Base-by-base conservation (phyloP, 1,139 yeast species). In the Scheffersomyces stambukii region DNA sequence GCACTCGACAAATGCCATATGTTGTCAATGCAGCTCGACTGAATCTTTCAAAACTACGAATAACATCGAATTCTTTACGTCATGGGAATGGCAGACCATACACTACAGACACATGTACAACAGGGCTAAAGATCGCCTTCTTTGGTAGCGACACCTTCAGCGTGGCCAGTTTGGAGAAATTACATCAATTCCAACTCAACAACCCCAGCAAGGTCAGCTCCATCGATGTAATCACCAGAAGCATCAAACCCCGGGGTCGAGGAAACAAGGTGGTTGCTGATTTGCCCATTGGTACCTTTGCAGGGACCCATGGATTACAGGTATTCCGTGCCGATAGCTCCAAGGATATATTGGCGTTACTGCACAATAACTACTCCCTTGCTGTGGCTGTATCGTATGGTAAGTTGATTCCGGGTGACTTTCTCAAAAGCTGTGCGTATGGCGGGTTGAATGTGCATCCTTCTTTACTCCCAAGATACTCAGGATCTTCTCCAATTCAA, bases 361-460 rank as follows among this genome's bases (percentile, higher is more conserved):
- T 33, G 0, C 8, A 36, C 1, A 36, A 47, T 3, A 36, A 50
- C 2, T 82, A 70, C 46, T 74, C 83, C 41, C 50, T 88, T 41
- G 81, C 88, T 0, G 66, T 91, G 15, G 96, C 97, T 0, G 97
- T 88, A 1, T 86, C 96, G 0, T 91, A 77, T 50, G 98, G 98
- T 0, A 67, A 66, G 30, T 60, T 89, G 27, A 85, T 91, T 5
- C 96, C 97, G 0, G 57, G 57, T 0, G 36, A 53, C 3, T 76
- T 86, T 38, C 53, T 91, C 3, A 30, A 48, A 0, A 25, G 49
- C 0, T 57, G 81, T 23, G 52, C 56, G 7, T 75, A 56, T 46
- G 89, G 91, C 1, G 94, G 96, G 0, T 48, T 91, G 14, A 91
- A 91, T 48, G 89, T 91, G 0, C 99, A 91, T 50, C 99, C 99